A percentile compares a stretch with the other conserved stretches of the same genome.
These are phyloP conservation scores for Nothomitra cinnamomea DNA, from an alignment of 2,329 filamentous ascomycete genomes.

Conservation along the genomic window DNA sequence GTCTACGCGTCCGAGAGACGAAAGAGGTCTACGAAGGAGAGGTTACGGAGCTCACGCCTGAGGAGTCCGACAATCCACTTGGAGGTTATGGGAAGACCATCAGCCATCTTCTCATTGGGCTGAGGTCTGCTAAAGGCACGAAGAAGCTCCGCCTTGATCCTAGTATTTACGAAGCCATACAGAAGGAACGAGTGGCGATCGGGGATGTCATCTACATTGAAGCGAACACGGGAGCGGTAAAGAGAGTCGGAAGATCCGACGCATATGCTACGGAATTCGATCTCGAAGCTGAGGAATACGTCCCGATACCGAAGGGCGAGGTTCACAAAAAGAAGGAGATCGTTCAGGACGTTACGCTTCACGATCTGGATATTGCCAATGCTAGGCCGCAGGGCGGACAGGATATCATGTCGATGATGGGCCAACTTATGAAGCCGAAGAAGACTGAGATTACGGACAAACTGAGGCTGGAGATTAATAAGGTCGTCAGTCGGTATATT, in stretches of 20 bases:
- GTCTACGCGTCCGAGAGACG: slow-evolving; percentile 86
- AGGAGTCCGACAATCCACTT: slow-evolving; percentile 94
- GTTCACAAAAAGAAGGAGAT: slow-evolving; percentile 99
- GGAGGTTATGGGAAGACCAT: slow-evolving; percentile 97
- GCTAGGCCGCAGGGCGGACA: slow-evolving; percentile 89
- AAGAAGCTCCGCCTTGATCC: slow-evolving; percentile 96
- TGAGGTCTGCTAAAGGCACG: slow-evolving; percentile 90
- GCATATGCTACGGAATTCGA: slow-evolving; percentile 98
- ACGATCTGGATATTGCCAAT: slow-evolving; percentile 93
- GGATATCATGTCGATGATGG: slow-evolving; percentile 99
- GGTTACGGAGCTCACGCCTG: slow-evolving; percentile 90
- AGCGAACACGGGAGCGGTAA: slow-evolving; percentile 95
- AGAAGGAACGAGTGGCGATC: slow-evolving; percentile 90
- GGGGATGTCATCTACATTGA: slow-evolving; percentile 99
- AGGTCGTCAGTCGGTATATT: slow-evolving; percentile 97
- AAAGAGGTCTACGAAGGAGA: slow-evolving; percentile 99
- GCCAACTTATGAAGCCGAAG: slow-evolving; percentile 97
- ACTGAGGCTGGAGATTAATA: slow-evolving; percentile 89
- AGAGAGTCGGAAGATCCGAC: slow-evolving; percentile 87
- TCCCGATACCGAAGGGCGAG: slow-evolving; percentile 95
- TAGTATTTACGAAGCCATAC: slow-evolving; percentile 97
- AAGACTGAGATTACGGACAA: slow-evolving; percentile 99
- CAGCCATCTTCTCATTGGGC: slow-evolving; percentile 79
- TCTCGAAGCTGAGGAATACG: slow-evolving; percentile 95
- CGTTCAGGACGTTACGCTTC: slow-evolving; percentile 92